Conservation (phyloP, 257 asterid genomes). For the Sherardia arvensis region DNA sequence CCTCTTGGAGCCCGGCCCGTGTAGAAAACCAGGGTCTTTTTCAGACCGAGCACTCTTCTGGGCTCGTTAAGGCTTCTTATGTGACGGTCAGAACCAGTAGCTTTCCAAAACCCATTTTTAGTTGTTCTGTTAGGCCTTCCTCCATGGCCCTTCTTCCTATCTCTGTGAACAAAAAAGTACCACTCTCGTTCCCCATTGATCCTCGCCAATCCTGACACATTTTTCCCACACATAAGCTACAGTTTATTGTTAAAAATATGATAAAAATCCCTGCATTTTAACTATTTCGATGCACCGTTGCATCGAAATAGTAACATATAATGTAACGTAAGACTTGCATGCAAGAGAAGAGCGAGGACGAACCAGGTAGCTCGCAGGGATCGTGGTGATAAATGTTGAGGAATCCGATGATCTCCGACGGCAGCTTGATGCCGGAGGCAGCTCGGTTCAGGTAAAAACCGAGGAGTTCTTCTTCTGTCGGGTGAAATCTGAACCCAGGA, state of each 20-base stretch:
- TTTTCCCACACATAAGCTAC: background rate
- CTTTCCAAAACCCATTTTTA: constrained; percentile 68
- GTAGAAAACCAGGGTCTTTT: constrained; percentile 68
- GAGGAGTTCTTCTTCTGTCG: constrained; percentile 69
- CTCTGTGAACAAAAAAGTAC: constrained; percentile 68
- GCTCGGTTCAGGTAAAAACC: constrained; percentile 48
- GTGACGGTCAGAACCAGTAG: constrained; percentile 74
- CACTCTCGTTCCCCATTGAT: constrained; percentile 64
- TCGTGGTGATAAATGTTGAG: constrained; percentile 57
- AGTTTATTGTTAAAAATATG: too few relatives aligned
- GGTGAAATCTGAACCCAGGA: constrained; percentile 81
- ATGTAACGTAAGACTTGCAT: background rate
- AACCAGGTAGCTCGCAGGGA: constrained; percentile 74
- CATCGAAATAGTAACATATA: background rate
- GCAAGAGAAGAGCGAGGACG: background rate
- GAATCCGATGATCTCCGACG: constrained; percentile 45
- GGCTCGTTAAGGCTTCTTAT: constrained; percentile 35
- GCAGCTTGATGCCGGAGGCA: constrained; percentile 30
- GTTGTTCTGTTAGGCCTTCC: constrained; percentile 72
- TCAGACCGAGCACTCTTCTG: constrained; percentile 41
- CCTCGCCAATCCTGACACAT: constrained; percentile 47
- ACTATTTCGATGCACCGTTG: background rate
- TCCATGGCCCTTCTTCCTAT: constrained; percentile 56
- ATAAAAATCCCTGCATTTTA: too few relatives aligned
- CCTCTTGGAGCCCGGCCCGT: constrained; percentile 80